Evolutionary conservation across 2,329 filamentous ascomycete species (phyloP), one percentile per base, ranked within the genome.

Genomic region (Epichloe coenophiala): DNA sequence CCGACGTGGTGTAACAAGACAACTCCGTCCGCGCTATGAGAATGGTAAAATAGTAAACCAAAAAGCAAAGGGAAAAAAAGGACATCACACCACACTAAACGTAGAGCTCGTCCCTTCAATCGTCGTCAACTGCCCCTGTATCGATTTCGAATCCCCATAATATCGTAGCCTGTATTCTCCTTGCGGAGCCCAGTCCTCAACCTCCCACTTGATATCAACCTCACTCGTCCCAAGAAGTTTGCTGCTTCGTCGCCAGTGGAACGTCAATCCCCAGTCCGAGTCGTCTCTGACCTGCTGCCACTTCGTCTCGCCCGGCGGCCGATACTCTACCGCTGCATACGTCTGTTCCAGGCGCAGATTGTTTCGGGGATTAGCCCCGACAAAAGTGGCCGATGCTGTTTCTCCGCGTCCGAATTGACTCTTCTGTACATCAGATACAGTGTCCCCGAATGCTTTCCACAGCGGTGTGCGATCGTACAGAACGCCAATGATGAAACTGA

Each of bases 291-390:
- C 77, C 40, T 69, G 70, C 11, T 67, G 68, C 90, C 90, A 95
- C 2, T 57, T 58, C 27, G 53, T 54, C 11, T 60, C 58, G 19
- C 48, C 51, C 3, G 46, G 55, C 17, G 45, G 37, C 2, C 59
- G 50, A 44, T 57, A 56, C 70, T 96, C 88, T 0, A 95, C 78
- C 0, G 84, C 78, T 0, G 84, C 84, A 61, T 83, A 95, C 0
- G 85, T 95, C 12, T 75, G 75, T 61, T 88, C 89, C 1, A 88
- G 78, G 2, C 81, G 78, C 42, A 95, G 75, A 55, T 94, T 85
- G 64, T 95, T 96, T 47, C 90, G 77, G 8, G 90, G 90, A 60
- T 95, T 95, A 4, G 89, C 89, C 17, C 86, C 90, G 1, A 89
- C 77, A 63, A 96, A 96, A 0, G 72, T 81, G 0, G 77, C 86